Conservation (phyloP, 805 yeast genomes). For the Tetrapisispora iriomotensis region DNA sequence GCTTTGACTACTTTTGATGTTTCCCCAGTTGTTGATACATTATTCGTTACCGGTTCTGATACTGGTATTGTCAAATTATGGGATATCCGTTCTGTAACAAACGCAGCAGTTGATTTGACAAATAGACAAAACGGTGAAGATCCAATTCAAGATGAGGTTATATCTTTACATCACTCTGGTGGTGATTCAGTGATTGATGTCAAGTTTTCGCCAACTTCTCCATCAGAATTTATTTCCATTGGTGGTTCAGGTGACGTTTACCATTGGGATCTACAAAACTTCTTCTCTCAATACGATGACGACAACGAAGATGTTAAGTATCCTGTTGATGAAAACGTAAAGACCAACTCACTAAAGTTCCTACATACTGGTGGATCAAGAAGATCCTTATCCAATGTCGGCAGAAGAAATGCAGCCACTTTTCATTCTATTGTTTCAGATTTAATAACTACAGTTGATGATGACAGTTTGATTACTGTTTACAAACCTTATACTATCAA, state of each 20-base stretch:
- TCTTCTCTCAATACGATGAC: constrained; percentile 36
- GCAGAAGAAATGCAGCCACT: constrained; percentile 22
- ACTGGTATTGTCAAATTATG: constrained; percentile 28
- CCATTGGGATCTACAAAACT: constrained; percentile 31
- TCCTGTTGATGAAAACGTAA: constrained; percentile 15
- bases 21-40: constrained; percentile 20
- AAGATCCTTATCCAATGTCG: constrained; percentile 14
- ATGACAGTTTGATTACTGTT: constrained; percentile 23
- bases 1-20: constrained; percentile 22
- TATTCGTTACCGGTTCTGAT: constrained; percentile 26
- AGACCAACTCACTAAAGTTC: constrained; percentile 24
- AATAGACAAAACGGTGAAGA: constrained; percentile 23
- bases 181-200: constrained; percentile 28
- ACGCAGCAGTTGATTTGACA: constrained; percentile 17
- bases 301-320: constrained; percentile 30
- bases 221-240: constrained; percentile 25
- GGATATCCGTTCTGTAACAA: constrained; percentile 27
- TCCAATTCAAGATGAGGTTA: constrained; percentile 22
- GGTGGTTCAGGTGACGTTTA: constrained; percentile 28
- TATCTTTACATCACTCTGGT: constrained; percentile 22
- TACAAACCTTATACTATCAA: constrained; percentile 22
- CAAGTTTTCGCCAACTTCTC: constrained; percentile 22
- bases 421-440: constrained; percentile 27
- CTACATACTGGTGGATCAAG: constrained; percentile 25
- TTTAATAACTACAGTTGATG: constrained; percentile 26